A percentile compares a stretch with the other conserved stretches of the same genome.
phyloP scores from a whole-genome alignment of 495 filamentous ascomycete species.

The Oleoguttula mirabilis region DNA sequence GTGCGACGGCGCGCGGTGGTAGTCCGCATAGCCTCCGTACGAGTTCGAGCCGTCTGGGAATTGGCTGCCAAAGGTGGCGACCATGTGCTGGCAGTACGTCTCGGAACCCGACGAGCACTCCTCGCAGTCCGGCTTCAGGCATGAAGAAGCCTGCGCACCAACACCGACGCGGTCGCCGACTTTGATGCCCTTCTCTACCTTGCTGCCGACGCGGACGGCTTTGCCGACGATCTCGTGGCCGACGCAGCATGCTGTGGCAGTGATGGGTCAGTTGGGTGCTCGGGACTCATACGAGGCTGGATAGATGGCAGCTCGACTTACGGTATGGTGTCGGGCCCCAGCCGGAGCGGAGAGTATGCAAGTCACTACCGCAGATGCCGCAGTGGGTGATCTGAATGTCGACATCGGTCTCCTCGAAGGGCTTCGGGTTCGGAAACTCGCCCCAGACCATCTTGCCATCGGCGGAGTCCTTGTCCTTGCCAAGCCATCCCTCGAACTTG shows the following conservation, averaged over 20 bases:
- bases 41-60: slow-evolving; percentile 39
- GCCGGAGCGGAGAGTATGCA: slow-evolving; percentile 64
- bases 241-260: too few relatives aligned
- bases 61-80: slow-evolving; percentile 57
- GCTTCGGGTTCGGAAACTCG: slow-evolving; percentile 46
- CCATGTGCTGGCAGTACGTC: slow-evolving; percentile 49
- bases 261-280: too few relatives aligned
- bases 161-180: slow-evolving; percentile 77
- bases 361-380: slow-evolving; percentile 69
- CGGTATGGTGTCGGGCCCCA: too few relatives aligned
- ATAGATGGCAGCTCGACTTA: too few relatives aligned
- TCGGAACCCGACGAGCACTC: slow-evolving; percentile 53
- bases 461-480: slow-evolving; percentile 43
- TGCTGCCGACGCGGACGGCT: slow-evolving; percentile 55
- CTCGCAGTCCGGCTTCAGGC: slow-evolving; percentile 53
- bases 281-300: too few relatives aligned
- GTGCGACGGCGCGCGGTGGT: slow-evolving; percentile 53
- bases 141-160: slow-evolving; percentile 65
- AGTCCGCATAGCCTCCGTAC: slow-evolving; percentile 60
- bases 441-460: slow-evolving; percentile 60
- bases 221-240: slow-evolving; percentile 81
- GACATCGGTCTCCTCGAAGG: slow-evolving; percentile 65
- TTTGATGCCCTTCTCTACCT: slow-evolving; percentile 48
- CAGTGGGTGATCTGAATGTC: slow-evolving; percentile 71
- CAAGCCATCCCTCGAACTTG: slow-evolving; percentile 75